Base-by-base conservation (phyloP, 2,329 filamentous ascomycete genomes). In the Lasiodiplodia citricola region DNA sequence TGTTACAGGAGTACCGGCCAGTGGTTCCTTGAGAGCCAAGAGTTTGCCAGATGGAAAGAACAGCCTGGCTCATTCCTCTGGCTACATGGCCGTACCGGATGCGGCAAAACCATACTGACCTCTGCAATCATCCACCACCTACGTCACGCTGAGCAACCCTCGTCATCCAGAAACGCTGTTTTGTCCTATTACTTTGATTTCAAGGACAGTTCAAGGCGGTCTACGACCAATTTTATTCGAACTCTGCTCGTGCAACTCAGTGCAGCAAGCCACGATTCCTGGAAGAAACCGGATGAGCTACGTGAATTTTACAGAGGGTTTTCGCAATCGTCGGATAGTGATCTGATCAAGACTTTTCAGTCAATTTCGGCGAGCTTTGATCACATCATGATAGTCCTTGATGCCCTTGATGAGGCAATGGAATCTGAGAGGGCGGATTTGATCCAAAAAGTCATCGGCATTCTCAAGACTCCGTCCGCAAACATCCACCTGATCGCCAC, bases 231-330 rank as follows among this genome's bases (percentile, higher is more conserved):
- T 10, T 10, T 35, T 8, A 35, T 35, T 35, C 31, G 31, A 35
- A 35, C 31, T 35, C 31, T 35, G 8, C 31, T 35, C 7, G 1
- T 7, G 31, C 31, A 35, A 35, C 31, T 35, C 31, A 35, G 8
- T 3, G 8, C 31, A 10, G 31, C 8, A 10, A 35, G 31, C 31
- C 1, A 35, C 31, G 8, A 35, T 3, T 7, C 31, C 31, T 35
- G 31, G 31, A 35, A 35, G 1, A 10, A 35, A 35, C 2, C 2
- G 8, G 31, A 35, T 2, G 31, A 35, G 8, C 8, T 35, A 35
- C 2, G 2, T 10, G 31, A 35, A 3, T 35, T 3, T 35, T 8
- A 10, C 8, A 8, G 2, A 7, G 8, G 31, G 0, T 0, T 2
- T 35, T 35, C 31, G 31, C 31, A 35, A 35, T 5, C 31, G 1